Evolutionary conservation across 148 eudicot species (phyloP), one percentile per base, ranked within the genome.

Genomic region (Pouteria glomerata): DNA sequence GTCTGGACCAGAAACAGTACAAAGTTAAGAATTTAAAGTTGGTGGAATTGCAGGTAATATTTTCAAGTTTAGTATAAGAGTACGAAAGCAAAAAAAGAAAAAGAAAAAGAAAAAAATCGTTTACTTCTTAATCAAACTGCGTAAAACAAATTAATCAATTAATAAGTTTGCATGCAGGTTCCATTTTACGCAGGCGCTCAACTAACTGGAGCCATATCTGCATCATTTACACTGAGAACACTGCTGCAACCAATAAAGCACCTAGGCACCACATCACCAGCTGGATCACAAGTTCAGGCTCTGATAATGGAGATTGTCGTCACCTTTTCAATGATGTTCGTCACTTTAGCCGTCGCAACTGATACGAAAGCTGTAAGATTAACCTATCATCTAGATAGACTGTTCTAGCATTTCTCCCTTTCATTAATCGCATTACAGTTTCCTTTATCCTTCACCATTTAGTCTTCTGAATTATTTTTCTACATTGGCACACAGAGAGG

Each of bases 271-370:
- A 90, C 96, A 14, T 69, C 92, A 8, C 96, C 96, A 41, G 75
- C 90, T 4, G 92, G 96, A 27, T 52, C 87, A n/a, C 71, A 83
- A 29, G 0, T 69, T 61, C 92, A 88, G 80, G 92, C 96, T 53
- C 52, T 90, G 39, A 62, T 84, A 59, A 90, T 90, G 92, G 96
- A 88, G 67, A 80, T 86, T 3, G 82, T 86, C 24, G 89, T 90
- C 2, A 90, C 96, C 13, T 88, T 86, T 37, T 63, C 79, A 5
- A 88, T 90, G 92, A 88, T 88, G 90, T 88, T 90, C 69, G 73
- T 90, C 71, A 80, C 89, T 27, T 81, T 86, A 0, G 96, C 92
- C 8, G 92, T 88, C 15, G 83, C 96, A 6, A 88, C 87, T 15
- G 96, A 88, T 63, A 76, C 85, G 59, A 84, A 88, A 83, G 88